A percentile compares a stretch with the other conserved stretches of the same genome.
Conservation (phyloP, 2,329 filamentous ascomycete species). For the Aspergillus calidoustus region DNA sequence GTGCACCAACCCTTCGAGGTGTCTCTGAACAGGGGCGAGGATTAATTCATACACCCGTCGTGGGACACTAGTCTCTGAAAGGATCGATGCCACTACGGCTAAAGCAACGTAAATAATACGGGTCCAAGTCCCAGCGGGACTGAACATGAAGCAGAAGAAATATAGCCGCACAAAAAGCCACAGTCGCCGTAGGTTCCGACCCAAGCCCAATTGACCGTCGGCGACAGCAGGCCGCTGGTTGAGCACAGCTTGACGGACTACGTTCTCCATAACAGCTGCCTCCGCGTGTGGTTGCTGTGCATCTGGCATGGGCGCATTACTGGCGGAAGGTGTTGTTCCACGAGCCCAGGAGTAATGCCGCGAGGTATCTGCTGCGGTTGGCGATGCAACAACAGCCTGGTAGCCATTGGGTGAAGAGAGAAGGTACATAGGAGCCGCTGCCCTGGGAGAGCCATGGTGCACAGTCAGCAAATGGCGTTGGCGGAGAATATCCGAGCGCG, state of each 20-base stretch:
- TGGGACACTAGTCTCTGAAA: conserved; percentile 48
- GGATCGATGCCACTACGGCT: conserved; percentile 44
- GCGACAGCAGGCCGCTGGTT: conserved; percentile 31
- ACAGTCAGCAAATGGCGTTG: conserved; percentile 21
- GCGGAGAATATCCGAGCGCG: conserved; percentile 38
- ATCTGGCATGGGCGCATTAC: conserved; percentile 12
- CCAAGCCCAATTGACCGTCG: conserved; percentile 41
- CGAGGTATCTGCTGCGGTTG: conserved; percentile 34
- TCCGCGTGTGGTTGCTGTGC: conserved; percentile 23
- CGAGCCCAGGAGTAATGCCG: conserved; percentile 5
- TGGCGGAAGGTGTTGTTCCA: background rate
- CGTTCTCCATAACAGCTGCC: conserved; percentile 34
- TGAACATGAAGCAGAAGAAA: conserved; percentile 63
- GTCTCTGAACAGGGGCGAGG: conserved; percentile 47
- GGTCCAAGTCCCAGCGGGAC: conserved; percentile 52
- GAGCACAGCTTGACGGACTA: conserved; percentile 38
- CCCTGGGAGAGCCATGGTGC: conserved; percentile 6
- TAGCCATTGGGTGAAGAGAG: conserved; percentile 52
- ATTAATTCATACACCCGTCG: conserved; percentile 38
- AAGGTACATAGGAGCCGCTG: conserved; percentile 42
- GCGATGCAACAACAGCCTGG: conserved; percentile 50
- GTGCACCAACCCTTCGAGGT: conserved; percentile 50
- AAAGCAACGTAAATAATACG: conserved; percentile 46
- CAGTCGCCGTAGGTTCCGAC: conserved; percentile 49
- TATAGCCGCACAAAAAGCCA: conserved; percentile 65